A percentile compares a stretch with the other conserved stretches of the same genome.
Evolutionary conservation across 2,329 filamentous ascomycete genomes (phyloP).

Genomic region (Aureobasidium subglaciale): DNA sequence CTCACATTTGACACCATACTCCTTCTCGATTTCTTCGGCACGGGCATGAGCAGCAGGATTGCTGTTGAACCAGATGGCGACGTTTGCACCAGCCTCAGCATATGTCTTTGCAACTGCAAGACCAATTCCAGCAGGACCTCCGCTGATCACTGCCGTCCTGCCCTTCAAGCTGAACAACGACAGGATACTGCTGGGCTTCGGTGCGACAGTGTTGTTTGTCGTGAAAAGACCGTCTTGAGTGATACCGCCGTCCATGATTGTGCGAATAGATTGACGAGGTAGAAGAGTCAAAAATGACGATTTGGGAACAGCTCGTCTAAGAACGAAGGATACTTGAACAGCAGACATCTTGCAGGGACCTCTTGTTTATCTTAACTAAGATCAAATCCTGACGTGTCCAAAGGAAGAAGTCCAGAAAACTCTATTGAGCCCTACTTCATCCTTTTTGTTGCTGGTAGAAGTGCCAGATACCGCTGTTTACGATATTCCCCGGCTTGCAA

Average conservation of each 20-base stretch:
- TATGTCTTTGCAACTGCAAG: constrained; percentile 28
- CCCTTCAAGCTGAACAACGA: constrained; percentile 28
- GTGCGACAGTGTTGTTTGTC: constrained; percentile 29
- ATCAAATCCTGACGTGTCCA: not conserved
- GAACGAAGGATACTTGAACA: not conserved
- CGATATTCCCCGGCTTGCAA: constrained; percentile 5
- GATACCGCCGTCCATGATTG: constrained; percentile 23
- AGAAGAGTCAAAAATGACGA: not conserved
- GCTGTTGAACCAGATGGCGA: constrained; percentile 40
- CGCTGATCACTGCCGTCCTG: constrained; percentile 31
- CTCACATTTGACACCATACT: constrained; percentile 30
- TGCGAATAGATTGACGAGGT: not conserved
- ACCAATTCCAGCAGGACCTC: constrained; percentile 30
- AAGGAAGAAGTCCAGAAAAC: constrained; percentile 7
- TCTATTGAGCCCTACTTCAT: constrained; percentile 6
- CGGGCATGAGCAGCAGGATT: constrained; percentile 29
- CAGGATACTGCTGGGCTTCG: constrained; percentile 22
- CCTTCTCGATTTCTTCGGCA: constrained; percentile 27
- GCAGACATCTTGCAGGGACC: constrained; percentile 1
- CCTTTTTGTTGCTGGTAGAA: constrained; percentile 12
- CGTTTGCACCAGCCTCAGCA: constrained; percentile 36
- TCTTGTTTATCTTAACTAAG: not conserved
- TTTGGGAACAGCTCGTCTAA: not conserved
- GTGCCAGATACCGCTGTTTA: not conserved
- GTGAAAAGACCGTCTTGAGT: constrained; percentile 31